Conservation (phyloP, 2,329 filamentous ascomycete genomes). For the Aureobasidium zeae region DNA sequence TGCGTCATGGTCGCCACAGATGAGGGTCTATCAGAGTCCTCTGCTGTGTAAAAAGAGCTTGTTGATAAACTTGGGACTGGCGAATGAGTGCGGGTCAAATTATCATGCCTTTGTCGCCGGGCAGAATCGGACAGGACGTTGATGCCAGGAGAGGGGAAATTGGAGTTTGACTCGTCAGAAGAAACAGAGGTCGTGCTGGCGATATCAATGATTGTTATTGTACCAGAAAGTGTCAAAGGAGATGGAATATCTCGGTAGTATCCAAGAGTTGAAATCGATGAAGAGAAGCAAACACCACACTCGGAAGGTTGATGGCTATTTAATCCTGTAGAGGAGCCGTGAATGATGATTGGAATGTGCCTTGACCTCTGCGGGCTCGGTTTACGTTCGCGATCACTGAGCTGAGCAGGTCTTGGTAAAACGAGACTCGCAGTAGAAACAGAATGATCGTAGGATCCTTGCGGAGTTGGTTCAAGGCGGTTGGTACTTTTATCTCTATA, state of each 20-base stretch:
- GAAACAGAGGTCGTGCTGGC: background rate
- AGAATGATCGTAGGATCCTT: background rate
- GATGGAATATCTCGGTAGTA: background rate
- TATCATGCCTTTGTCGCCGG: background rate
- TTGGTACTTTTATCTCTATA: background rate
- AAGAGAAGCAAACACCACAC: background rate
- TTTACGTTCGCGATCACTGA: background rate
- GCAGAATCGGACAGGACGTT: background rate
- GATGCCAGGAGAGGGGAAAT: background rate
- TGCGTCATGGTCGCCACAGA: slow-evolving; percentile 3
- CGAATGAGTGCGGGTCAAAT: background rate
- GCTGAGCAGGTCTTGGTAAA: background rate
- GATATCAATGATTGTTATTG: slow-evolving; percentile 8
- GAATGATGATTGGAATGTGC: slow-evolving; percentile 5
- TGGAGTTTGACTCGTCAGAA: too few species aligned
- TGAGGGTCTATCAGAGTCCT: background rate
- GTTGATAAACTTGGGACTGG: slow-evolving; percentile 4
- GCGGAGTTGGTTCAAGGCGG: background rate
- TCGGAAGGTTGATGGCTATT: background rate
- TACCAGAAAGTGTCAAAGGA: background rate
- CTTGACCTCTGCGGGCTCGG: slow-evolving; percentile 9
- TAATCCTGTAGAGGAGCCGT: background rate
- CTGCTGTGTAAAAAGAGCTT: slow-evolving; percentile 9
- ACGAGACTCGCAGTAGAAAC: background rate
- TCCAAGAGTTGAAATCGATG: background rate